Evolutionary conservation across 805 yeast genomes (phyloP), one percentile per base, ranked within the genome.

Genomic region (Ogataea nakhonphanomensis): DNA sequence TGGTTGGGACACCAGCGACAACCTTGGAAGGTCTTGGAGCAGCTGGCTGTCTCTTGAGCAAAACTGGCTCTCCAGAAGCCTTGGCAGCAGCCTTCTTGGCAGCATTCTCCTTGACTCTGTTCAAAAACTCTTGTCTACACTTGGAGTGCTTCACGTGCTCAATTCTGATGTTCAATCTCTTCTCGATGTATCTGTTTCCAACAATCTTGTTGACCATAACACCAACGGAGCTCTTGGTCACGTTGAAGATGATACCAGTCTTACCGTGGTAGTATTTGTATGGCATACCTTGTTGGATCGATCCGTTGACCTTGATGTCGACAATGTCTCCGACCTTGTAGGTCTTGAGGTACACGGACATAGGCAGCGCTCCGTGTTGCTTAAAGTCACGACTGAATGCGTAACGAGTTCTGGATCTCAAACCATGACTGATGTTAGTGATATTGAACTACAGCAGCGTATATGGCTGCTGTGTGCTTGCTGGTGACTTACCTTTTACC

Each of bases 231-330:
- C 95, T 76, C 82, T 87, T 93, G 84, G 99, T 91, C 61, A 93
- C 95, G 83, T 93, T 93, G 95, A 81, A 93, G 58, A 93, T 81
- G 63, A 93, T 87, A 84, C 99, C 99, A 59, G 99, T 93, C 84
- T 90, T 93, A 77, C 99, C 99, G 82, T 93, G 97, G 96, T 93
- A 93, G 85, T 79, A 90, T 81, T 93, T 93, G 89, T 88, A 96
- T 73, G 99, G 99, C 96, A 93, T 88, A 87, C 98, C 97, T 84
- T 91, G 90, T 73, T 93, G 98, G 81, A 90, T 79, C 60, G 99
- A 80, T 81, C 96, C 96, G 73, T 93, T 93, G 73, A 95, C 99
- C 79, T 87, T 91, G 81, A 93, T 90, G 76, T 93, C 99, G 67
- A 93, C 99, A 65, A 93, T 91, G 74, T 93, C 99, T 69, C 99